Conservation (phyloP, 495 filamentous ascomycete genomes). For the Hypoxylon trugodes region DNA sequence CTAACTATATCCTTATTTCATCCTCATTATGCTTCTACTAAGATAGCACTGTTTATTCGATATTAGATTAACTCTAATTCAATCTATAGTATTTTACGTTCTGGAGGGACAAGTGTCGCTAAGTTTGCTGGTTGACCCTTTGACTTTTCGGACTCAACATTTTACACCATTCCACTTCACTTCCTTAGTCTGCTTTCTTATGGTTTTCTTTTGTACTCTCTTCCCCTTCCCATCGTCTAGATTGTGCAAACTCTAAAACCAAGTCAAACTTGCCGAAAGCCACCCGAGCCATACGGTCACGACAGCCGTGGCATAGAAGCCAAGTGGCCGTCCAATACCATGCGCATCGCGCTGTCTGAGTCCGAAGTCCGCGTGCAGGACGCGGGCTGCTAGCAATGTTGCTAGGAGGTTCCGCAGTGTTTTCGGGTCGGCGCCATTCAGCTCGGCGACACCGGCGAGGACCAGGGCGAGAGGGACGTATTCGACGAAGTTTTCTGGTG, state of each 20-base stretch:
- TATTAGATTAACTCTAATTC: too few relatives aligned
- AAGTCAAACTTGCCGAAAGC: slow-evolving; percentile 44
- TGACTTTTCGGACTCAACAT: too few relatives aligned
- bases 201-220: not conserved
- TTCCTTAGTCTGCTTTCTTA: too few relatives aligned
- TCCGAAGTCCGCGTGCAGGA: slow-evolving; percentile 54
- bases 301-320: slow-evolving; percentile 47
- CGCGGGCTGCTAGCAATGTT: slow-evolving; percentile 43
- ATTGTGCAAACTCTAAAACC: not conserved
- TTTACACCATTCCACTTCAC: too few relatives aligned
- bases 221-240: too few relatives aligned
- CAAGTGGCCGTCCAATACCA: slow-evolving; percentile 44
- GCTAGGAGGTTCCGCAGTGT: slow-evolving; percentile 43
- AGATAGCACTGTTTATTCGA: too few relatives aligned
- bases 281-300: slow-evolving; percentile 46
- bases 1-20: too few relatives aligned
- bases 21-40: too few relatives aligned
- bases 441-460: slow-evolving; percentile 45
- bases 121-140: too few relatives aligned
- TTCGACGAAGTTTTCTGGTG: slow-evolving; percentile 56
- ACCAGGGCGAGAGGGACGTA: slow-evolving; percentile 44
- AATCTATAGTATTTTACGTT: too few relatives aligned
- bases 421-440: slow-evolving; percentile 50
- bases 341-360: slow-evolving; percentile 36
- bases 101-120: too few relatives aligned